Evolutionary conservation across 176 grass and related monocot species (phyloP), one percentile per base, ranked within the genome.

Genomic region (Elymus sibiricus): DNA sequence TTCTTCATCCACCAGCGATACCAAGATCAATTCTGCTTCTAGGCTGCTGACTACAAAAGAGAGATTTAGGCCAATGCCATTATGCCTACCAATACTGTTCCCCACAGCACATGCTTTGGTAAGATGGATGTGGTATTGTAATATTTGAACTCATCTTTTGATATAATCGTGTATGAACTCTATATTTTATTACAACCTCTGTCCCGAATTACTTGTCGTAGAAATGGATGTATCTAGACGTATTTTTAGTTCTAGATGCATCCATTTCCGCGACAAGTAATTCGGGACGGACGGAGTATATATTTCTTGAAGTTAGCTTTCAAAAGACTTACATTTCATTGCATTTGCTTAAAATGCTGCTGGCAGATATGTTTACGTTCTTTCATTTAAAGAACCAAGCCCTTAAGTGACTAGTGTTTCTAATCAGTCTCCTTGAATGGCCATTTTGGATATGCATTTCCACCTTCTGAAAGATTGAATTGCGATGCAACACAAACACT

Each of bases 41-140:
- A 95, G 87, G 59, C 76, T 86, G 77, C 82, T 83, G 78, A 78
- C 84, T 88, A 83, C 56, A 64, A 95, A 89, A 86, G 96, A 95
- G 92, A 94, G 88, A 84, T 98, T 94, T 70, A 92, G 93, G 74
- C 93, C 96, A 68, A 86, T 94, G 90, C 92, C 96, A 81, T 84
- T 98, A 56, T 98, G 93, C 67, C 84, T 92, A 69, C 96, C 93
- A 72, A 73, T 95, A 88, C 67, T 98, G 79, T 87, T 98, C 78
- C 93, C 93, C 61, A 91, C 90, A 21, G 86, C 93, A 44, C 93
- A 98, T 95, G 92, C 93, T 79, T 84, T 95, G 93, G 96, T 98
- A 94, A 86, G 91, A 47, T 78, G 56, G 56, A 85, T 84, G 63
- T 51, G 28, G 38, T 73, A 65, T 53, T 63, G 27, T 35, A 75